Conservation (phyloP, 1,284 basidiomycete species). For the Thecaphora thlaspeos region DNA sequence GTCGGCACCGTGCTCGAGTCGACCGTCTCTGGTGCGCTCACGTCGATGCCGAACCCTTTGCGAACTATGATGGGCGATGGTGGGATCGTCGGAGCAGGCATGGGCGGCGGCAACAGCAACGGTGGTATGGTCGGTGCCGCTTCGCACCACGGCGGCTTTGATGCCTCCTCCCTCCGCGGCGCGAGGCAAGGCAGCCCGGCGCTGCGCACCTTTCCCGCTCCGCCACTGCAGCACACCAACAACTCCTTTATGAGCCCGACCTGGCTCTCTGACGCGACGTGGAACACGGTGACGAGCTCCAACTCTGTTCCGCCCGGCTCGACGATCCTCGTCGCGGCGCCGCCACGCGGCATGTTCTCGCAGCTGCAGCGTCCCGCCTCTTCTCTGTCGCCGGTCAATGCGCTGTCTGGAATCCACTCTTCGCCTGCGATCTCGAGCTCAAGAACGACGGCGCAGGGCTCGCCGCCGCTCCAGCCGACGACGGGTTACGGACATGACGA, state of each 20-base stretch:
- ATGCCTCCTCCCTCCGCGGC: background rate
- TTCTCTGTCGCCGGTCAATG: background rate
- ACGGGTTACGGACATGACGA: background rate
- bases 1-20: background rate
- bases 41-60: background rate
- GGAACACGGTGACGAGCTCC: constrained; percentile 14
- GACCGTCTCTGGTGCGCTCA: background rate
- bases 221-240: no score
- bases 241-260: constrained; percentile 6
- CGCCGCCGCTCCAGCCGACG: background rate
- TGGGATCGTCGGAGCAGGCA: no score
- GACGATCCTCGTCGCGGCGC: constrained; percentile 32
- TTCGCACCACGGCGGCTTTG: background rate
- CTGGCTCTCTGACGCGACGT: constrained; percentile 34
- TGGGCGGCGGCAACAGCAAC: no score
- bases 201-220: background rate
- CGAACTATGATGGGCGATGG: background rate
- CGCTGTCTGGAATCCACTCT: background rate
- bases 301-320: constrained; percentile 30
- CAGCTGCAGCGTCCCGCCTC: background rate
- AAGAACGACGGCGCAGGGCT: background rate
- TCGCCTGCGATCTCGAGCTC: background rate
- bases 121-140: background rate
- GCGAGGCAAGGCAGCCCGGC: background rate
- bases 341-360: constrained; percentile 6